These are phyloP conservation scores for Puccinia horiana DNA, from an alignment of 1,284 basidiomycete species.

Conservation along the genomic window DNA sequence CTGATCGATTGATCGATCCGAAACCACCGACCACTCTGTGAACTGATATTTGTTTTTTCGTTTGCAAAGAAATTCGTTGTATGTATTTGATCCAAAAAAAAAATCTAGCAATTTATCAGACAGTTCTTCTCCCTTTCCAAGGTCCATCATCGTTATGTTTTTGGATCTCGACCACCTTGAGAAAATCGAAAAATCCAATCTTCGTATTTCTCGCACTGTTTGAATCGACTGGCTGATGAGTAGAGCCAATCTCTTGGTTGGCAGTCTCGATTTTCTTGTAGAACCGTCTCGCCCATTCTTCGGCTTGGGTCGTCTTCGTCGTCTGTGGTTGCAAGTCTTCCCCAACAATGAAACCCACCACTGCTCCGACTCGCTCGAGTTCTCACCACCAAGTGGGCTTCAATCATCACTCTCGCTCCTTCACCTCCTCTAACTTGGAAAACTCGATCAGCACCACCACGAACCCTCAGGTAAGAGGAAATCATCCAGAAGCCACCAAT, in stretches of 20 bases:
- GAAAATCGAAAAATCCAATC: not conserved
- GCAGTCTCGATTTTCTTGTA: not conserved
- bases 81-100: not conserved
- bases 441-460: not conserved
- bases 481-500: not conserved
- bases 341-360: slow-evolving; percentile 13
- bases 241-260: too few species aligned
- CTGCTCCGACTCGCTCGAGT: slow-evolving; percentile 15
- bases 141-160: not conserved
- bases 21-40: not conserved
- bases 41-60: not conserved
- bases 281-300: not conserved
- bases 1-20: slow-evolving; percentile 31
- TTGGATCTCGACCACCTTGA: not conserved
- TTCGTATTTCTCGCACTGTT: not conserved
- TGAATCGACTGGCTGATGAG: too few species aligned
- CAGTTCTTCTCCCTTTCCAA: not conserved
- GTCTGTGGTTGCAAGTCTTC: not conserved
- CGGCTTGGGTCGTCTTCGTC: not conserved
- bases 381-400: slow-evolving; percentile 6
- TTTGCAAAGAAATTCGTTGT: not conserved
- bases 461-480: slow-evolving; percentile 14
- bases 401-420: slow-evolving; percentile 26
- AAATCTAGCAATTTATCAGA: not conserved
- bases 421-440: slow-evolving; percentile 18